These are phyloP conservation scores for Vicia faba DNA, from an alignment of 306 rosid genomes.

Conservation along the genomic window DNA sequence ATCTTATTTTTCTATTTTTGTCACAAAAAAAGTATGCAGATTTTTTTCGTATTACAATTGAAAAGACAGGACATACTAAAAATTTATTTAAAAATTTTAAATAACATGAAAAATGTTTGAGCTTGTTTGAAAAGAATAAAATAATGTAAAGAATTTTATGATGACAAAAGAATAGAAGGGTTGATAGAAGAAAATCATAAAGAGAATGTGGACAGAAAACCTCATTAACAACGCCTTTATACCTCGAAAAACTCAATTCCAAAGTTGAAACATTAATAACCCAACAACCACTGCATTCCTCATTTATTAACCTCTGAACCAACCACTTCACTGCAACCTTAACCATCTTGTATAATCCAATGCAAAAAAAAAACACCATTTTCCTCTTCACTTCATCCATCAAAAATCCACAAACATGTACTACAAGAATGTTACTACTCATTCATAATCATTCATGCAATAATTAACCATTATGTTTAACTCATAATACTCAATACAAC, in stretches of 20 bases:
- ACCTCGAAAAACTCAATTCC: constrained; percentile 40
- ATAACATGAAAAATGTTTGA: no score
- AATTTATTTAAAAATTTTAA: no score
- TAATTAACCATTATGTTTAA: constrained; percentile 21
- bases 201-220: constrained; percentile 16
- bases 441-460: constrained; percentile 40
- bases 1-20: no score
- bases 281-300: constrained; percentile 41
- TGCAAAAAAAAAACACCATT: constrained; percentile 29
- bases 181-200: background rate
- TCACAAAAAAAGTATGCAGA: no score
- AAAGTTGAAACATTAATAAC: constrained; percentile 36
- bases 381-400: constrained; percentile 16
- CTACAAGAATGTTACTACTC: constrained; percentile 15
- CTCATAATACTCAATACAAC: constrained; percentile 17
- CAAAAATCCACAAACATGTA: constrained; percentile 21
- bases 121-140: background rate
- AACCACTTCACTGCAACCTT: constrained; percentile 28
- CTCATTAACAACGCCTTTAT: constrained; percentile 21
- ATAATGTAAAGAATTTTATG: background rate
- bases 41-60: no score
- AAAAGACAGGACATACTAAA: no score
- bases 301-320: constrained; percentile 36
- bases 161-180: background rate
- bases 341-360: constrained; percentile 23